Evolutionary conservation across 768 basidiomycete species (phyloP), one percentile per base, ranked within the genome.

Genomic region (Lentinula edodes): DNA sequence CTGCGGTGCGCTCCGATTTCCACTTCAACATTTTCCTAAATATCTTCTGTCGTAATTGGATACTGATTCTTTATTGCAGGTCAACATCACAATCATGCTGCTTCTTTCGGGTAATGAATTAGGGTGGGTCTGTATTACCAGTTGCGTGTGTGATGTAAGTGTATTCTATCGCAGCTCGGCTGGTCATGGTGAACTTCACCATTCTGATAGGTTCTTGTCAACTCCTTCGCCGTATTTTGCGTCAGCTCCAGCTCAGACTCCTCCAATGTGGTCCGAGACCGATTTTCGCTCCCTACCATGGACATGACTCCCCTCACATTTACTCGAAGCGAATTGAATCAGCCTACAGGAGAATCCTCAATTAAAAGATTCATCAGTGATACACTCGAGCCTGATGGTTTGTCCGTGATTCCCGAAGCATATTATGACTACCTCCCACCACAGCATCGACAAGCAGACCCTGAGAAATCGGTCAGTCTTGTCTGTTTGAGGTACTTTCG

Each of bases 221-320:
- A 59, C 38, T 38, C 58, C 2, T 41, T 60, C 39, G 50, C 59
- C 10, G 23, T 60, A 7, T 60, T 60, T 39, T 52, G 50, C 50
- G 51, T 60, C 9, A 60, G 59, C 13, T 52, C 59, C 10, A 23
- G 41, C 28, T 32, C 59, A 16, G 34, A 51, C 20, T 41, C 59
- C 10, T 60, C 48, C 9, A 9, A 43, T 10, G n/a, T 34, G 6
- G 18, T 60, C 36, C 34, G 41, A 16, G 59, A 60, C 23, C 59
- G 59, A 3, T 60, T 36, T 38, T 60, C 59, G 15, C 36, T 60
- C 10, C 59, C 59, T 36, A 52, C 48, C 13, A 52, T 60, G 59
- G 59, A 60, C 35, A 60, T 60, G 59, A 60, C 34, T 20, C 51
- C 59, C 8, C 51, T 60, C 20, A 60, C 59, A 5, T 50, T 60